Percentiles rank a stretch among this genome's conserved stretches.
These are phyloP conservation scores for Rhodotorula sp. DNA, from an alignment of 1,284 basidiomycete genomes.

Conservation along the genomic window DNA sequence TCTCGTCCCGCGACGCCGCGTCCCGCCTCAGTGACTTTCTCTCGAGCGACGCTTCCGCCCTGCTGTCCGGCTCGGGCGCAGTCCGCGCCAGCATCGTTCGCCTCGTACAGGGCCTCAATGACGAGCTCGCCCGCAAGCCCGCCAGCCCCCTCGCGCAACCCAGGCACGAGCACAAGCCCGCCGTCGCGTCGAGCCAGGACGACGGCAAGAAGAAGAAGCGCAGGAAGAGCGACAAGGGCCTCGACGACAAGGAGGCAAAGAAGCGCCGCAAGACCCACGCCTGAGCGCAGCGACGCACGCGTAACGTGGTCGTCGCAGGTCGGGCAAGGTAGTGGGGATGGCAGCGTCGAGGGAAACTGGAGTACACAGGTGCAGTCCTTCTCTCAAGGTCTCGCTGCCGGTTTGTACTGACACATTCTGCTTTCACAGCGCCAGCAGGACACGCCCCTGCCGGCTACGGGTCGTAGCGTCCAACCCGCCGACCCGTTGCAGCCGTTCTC, in stretches of 20 bases:
- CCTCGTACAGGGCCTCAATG: conserved; percentile 25
- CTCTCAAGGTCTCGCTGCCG: rapidly evolving
- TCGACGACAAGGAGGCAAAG: conserved; percentile 10
- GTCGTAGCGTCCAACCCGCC: neutral
- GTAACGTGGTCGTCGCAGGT: neutral
- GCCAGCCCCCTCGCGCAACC: neutral
- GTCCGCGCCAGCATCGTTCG: conserved; percentile 20
- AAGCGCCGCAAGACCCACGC: conserved; percentile 29
- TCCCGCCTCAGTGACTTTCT: conserved; percentile 16
- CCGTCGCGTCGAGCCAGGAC: neutral
- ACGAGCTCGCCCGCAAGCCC: neutral
- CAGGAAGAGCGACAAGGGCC: conserved; percentile 26
- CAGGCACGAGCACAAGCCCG: neutral
- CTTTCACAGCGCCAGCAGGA: neutral
- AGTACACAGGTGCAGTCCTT: neutral
- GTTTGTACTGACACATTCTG: neutral
- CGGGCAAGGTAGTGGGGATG: neutral
- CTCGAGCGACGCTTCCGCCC: conserved; percentile 7
- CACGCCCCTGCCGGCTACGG: neutral
- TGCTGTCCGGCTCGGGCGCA: conserved; percentile 25
- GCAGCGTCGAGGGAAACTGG: too few relatives aligned
- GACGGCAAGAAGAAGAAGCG: conserved; percentile 25
- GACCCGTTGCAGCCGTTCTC: neutral
- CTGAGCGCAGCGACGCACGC: neutral
- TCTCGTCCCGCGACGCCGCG: conserved; percentile 6